Evolutionary conservation across 2,329 filamentous ascomycete genomes (phyloP).

Genomic region (Thelonectria rubi): DNA sequence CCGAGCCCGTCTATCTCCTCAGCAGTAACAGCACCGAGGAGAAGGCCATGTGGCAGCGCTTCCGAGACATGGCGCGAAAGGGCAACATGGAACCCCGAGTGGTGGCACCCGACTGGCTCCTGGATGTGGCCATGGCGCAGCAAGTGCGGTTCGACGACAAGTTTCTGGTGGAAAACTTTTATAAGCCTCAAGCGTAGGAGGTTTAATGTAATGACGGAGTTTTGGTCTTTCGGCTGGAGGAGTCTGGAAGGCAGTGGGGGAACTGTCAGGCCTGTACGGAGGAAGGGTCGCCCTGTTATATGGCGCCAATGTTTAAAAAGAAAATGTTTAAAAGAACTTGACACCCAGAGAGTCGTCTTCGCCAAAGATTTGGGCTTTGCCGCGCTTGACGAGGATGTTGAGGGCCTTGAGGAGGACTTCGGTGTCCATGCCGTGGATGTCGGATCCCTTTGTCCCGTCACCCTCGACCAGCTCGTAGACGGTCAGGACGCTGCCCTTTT

Average conservation of each 20-base stretch:
- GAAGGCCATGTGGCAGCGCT: conserved; percentile 79
- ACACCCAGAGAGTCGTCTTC: conserved; percentile 88
- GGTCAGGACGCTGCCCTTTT: conserved; percentile 89
- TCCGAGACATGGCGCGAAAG: conserved; percentile 79
- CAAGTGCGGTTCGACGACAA: conserved; percentile 73
- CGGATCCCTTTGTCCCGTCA: conserved; percentile 78
- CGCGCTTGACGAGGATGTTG: conserved; percentile 83
- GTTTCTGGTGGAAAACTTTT: conserved; percentile 64
- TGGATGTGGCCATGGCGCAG: conserved; percentile 90
- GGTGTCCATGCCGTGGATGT: conserved; percentile 88
- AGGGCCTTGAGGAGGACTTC: conserved; percentile 84
- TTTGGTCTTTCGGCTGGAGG: conserved; percentile 23
- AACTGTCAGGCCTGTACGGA: conserved; percentile 12
- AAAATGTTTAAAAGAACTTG: conserved; percentile 83
- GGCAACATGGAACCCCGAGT: conserved; percentile 84
- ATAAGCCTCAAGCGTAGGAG: conserved; percentile 38
- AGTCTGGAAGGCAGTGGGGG: conserved; percentile 12
- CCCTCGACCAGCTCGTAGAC: conserved; percentile 91
- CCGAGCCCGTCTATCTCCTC: conserved; percentile 84
- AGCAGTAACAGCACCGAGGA: conserved; percentile 75
- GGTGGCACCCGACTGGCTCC: conserved; percentile 86
- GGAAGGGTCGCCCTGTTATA: conserved; percentile 27
- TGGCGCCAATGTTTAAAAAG: conserved; percentile 13
- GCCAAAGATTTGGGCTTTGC: conserved; percentile 94
- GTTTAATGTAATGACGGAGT: conserved; percentile 34